These are phyloP conservation scores for Scytalidium lignicola DNA, from an alignment of 2,329 filamentous ascomycete species.

Conservation along the genomic window DNA sequence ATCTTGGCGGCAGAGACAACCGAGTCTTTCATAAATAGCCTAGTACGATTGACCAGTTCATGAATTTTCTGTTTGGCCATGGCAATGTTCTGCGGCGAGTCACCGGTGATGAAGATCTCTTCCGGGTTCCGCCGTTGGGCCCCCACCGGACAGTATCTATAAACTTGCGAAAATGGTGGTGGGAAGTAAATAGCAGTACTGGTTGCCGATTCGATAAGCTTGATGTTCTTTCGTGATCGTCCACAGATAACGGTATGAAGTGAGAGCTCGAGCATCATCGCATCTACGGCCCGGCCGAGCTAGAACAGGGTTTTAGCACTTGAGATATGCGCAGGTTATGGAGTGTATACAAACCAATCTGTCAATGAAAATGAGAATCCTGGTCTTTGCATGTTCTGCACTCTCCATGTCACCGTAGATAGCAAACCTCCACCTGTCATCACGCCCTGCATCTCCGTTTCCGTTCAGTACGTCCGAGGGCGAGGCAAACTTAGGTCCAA, in stretches of 20 bases:
- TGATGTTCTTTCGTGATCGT: conserved; percentile 93
- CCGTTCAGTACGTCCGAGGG: conserved; percentile 71
- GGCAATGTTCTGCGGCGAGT: conserved; percentile 76
- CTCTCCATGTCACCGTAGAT: conserved; percentile 96
- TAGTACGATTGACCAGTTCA: conserved; percentile 74
- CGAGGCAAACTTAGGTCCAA: conserved; percentile 82
- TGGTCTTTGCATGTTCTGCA: conserved; percentile 93
- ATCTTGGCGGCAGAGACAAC: conserved; percentile 87
- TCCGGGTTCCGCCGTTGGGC: conserved; percentile 77
- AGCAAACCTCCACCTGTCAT: conserved; percentile 85
- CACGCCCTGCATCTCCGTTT: conserved; percentile 69
- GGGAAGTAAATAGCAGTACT: conserved; percentile 98
- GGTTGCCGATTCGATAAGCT: conserved; percentile 91
- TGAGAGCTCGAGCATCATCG: conserved; percentile 75
- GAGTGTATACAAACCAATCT: conserved; percentile 17
- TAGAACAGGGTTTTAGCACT: conserved; percentile 36
- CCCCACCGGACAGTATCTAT: conserved; percentile 80
- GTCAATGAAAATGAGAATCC: conserved; percentile 94
- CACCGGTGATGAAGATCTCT: conserved; percentile 93
- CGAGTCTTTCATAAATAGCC: conserved; percentile 88
- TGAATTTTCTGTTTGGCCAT: conserved; percentile 87
- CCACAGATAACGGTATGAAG: conserved; percentile 91
- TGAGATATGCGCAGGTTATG: conserved; percentile 21
- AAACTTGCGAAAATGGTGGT: conserved; percentile 85
- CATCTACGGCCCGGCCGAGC: conserved; percentile 72